These are phyloP conservation scores for Penicillium verrucosum DNA, from an alignment of 2,329 filamentous ascomycete genomes.

Conservation along the genomic window DNA sequence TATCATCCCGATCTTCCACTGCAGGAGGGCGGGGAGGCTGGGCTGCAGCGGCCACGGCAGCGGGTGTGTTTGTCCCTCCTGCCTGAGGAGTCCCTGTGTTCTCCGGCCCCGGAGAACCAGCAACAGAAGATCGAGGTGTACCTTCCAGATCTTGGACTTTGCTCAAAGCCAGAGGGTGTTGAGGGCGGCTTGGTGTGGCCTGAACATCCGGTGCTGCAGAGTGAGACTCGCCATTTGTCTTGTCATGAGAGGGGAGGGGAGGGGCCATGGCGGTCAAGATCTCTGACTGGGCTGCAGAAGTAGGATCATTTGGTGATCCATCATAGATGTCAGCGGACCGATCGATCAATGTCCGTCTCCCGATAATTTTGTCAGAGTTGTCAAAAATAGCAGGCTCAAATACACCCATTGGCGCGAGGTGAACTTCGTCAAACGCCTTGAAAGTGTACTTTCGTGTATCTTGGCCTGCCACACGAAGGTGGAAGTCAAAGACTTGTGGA, in stretches of 20 bases:
- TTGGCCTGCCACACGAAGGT: slow-evolving; percentile 81
- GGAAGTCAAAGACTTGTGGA: slow-evolving; percentile 84
- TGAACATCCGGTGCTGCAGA: slow-evolving; percentile 30
- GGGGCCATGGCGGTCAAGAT: slow-evolving; percentile 54
- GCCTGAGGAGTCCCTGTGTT: slow-evolving; percentile 64
- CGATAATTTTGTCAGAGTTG: slow-evolving; percentile 71
- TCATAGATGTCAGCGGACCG: slow-evolving; percentile 94
- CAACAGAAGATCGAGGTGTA: slow-evolving; percentile 80
- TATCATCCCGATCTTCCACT: slow-evolving; percentile 67
- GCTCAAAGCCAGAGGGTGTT: slow-evolving; percentile 66
- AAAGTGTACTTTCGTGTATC: slow-evolving; percentile 91
- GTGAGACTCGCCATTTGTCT: slow-evolving; percentile 39
- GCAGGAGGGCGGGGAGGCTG: slow-evolving; percentile 41
- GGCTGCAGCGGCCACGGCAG: slow-evolving; percentile 30
- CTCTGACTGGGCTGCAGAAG: slow-evolving; percentile 76
- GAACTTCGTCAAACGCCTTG: slow-evolving; percentile 95
- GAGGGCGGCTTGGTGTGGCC: slow-evolving; percentile 50
- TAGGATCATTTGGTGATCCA: slow-evolving; percentile 83
- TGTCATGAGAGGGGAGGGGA: slow-evolving; percentile 27
- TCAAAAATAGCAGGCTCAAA: slow-evolving; percentile 88
- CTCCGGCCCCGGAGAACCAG: slow-evolving; percentile 83
- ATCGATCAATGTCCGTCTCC: slow-evolving; percentile 76
- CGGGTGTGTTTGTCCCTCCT: slow-evolving; percentile 43
- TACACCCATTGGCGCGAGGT: slow-evolving; percentile 91
- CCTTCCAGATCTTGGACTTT: slow-evolving; percentile 66